Conservation (phyloP, 768 basidiomycete species). For the Termitomyces sp. region DNA sequence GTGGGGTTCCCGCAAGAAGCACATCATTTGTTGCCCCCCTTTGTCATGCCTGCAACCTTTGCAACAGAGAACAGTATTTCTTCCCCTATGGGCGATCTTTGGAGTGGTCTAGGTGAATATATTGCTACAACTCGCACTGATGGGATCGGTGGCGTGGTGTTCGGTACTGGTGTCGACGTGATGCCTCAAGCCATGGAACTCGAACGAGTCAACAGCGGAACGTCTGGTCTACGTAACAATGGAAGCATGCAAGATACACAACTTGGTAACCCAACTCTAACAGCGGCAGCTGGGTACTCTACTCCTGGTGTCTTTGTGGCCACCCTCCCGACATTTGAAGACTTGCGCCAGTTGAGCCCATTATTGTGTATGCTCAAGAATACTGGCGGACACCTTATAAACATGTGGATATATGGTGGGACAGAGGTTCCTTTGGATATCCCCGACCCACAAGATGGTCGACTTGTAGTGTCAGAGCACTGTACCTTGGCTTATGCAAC, state of each 20-base stretch:
- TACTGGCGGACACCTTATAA: slow-evolving; percentile 22
- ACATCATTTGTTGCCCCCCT: slow-evolving; percentile 57
- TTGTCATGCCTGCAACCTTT: slow-evolving; percentile 40
- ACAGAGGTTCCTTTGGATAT: neutral
- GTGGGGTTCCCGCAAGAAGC: slow-evolving; percentile 31
- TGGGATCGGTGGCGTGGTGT: slow-evolving; percentile 35
- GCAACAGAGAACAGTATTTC: slow-evolving; percentile 13
- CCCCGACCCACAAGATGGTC: neutral
- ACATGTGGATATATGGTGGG: slow-evolving; percentile 26
- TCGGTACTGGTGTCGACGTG: slow-evolving; percentile 5
- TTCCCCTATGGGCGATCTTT: slow-evolving; percentile 23
- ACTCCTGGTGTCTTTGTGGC: slow-evolving; percentile 27
- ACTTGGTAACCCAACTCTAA: neutral
- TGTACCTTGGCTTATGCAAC: slow-evolving; percentile 18
- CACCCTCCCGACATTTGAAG: slow-evolving; percentile 28
- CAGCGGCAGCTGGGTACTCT: neutral
- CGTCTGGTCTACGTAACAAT: neutral
- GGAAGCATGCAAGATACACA: neutral
- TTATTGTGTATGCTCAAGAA: slow-evolving; percentile 31
- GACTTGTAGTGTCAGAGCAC: slow-evolving; percentile 1
- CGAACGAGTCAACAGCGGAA: neutral
- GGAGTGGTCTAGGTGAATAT: slow-evolving; percentile 23
- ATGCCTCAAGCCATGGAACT: neutral
- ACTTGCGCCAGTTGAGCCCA: slow-evolving; percentile 28
- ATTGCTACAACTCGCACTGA: slow-evolving; percentile 22